Evolutionary conservation across 352 stramenopile species (phyloP).

Genomic region (Phytophthora fragariaefolia): DNA sequence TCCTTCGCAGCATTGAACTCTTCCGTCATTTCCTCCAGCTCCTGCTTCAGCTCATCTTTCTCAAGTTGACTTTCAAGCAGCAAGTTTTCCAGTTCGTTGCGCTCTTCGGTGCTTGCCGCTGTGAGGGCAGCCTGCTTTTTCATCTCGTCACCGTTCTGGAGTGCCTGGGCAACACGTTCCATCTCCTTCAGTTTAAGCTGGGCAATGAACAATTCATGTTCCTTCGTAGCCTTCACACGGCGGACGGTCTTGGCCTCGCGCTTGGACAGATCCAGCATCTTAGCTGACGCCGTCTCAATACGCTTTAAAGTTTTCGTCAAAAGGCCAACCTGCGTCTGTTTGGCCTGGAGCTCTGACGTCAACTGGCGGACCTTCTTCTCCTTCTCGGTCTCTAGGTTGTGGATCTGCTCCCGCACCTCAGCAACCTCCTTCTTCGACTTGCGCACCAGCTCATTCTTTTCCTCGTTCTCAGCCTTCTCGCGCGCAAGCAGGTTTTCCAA

Average conservation of each 20-base stretch:
- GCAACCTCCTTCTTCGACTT: conserved; percentile 68
- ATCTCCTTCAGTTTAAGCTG: conserved; percentile 71
- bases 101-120: conserved; percentile 37
- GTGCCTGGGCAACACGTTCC: conserved; percentile 47
- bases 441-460: conserved; percentile 60
- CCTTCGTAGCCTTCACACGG: conserved; percentile 64
- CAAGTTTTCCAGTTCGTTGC: conserved; percentile 59
- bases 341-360: conserved; percentile 57
- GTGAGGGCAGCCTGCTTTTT: conserved; percentile 38
- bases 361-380: conserved; percentile 68
- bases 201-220: conserved; percentile 65
- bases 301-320: conserved; percentile 63
- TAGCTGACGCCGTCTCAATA: conserved; percentile 57
- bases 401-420: conserved; percentile 62
- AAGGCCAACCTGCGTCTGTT: conserved; percentile 63
- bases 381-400: conserved; percentile 58
- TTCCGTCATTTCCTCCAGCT: conserved; percentile 52
- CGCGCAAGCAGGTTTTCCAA: conserved; percentile 66
- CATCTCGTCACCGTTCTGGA: conserved; percentile 42
- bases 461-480: conserved; percentile 63
- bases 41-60: conserved; percentile 61
- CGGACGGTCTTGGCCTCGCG: conserved; percentile 57
- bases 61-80: conserved; percentile 61
- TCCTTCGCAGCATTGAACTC: conserved; percentile 46
- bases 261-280: conserved; percentile 53